Evolutionary conservation across 352 stramenopile genomes (phyloP), one percentile per base, ranked within the genome.

Genomic region (Phytophthora fragariae): DNA sequence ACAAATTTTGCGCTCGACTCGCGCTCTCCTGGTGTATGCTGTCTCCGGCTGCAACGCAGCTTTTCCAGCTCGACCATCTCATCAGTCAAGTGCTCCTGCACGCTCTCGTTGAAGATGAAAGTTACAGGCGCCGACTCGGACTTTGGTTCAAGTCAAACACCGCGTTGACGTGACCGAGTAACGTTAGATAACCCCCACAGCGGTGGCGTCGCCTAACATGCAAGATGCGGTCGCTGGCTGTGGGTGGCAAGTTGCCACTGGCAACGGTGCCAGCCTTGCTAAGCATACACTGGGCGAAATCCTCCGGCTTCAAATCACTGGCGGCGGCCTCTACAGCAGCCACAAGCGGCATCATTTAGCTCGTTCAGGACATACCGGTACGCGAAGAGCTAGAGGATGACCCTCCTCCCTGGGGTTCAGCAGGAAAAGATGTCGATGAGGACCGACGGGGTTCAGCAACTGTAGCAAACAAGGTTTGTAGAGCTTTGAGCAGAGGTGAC

Each of bases 251-350:
- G n/a, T n/a, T n/a, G n/a, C n/a, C n/a, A n/a, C n/a, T n/a, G 4
- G n/a, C 21, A 29, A 35, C 50, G 21, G 19, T 56, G 50, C 21
- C 66, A 63, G 14, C 58, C 15, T 27, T 62, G 17, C 54, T 70
- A 53, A 74, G 37, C 60, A 50, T 9, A 62, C 53, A 65, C 61
- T 64, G 56, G 11, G 12, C 4, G 31, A 49, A 62, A 66, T 66
- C 54, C 61, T 60, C 62, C 61, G 33, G 53, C 67, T 75, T 75
- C 55, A 71, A 75, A 75, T 71, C 68, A 31, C 49, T 62, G 62
- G 29, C 47, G 62, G 50, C 24, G 31, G 12, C n/a, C 19, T 57
- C 53, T 46, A n/a, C 11, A n/a, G 29, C 29, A 31, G 29, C 29
- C 29, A 31, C 29, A 31, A 31, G 39, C 39, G 12, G 39, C 39